Evolutionary conservation across 1,139 yeast genomes (phyloP), one percentile per base, ranked within the genome.

Genomic region (Geotrichum candidum): DNA sequence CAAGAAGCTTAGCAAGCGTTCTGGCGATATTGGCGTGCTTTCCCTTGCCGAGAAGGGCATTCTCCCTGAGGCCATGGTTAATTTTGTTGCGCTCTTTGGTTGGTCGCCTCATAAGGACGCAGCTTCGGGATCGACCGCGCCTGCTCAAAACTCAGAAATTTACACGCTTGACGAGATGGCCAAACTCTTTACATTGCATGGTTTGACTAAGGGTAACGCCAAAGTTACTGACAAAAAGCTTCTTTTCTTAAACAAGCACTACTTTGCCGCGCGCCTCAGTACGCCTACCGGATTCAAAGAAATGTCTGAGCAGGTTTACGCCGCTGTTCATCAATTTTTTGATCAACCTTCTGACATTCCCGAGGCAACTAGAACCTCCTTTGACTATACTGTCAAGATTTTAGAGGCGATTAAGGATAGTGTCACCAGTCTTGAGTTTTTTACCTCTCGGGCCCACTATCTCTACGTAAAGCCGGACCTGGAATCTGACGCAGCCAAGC

Each of bases 151-250:
- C 2, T 82, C 83, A 61, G 98, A 94, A 68, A 78, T 87, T 4
- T 81, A 86, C 77, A 70, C 78, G 0, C 70, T 90, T 67, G 68
- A 77, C 1, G 84, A 87, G 51, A 75, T 91, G 60, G 82, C 80
- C 13, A 67, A 77, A 29, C 57, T 64, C 59, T 82, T 89, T 64
- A 76, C 83, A 0, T 74, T 88, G 61, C 85, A 85, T 63, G 85
- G 89, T 35, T 79, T 95, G 67, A 92, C 98, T 13, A 90, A 85
- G 69, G 98, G 99, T 1, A 92, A 91, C 74, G 96, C 97, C 22
- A 92, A 91, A 72, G 97, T 94, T 7, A 91, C 88, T 67, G 86
- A 85, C 62, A 81, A 83, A 61, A 92, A 94, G 73, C 79, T 94
- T 57, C 77, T 79, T 67, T 88, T 77, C 72, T 88, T 94, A 76